Evolutionary conservation across 1,284 basidiomycete species (phyloP).

Genomic region (Puccinia coronata): DNA sequence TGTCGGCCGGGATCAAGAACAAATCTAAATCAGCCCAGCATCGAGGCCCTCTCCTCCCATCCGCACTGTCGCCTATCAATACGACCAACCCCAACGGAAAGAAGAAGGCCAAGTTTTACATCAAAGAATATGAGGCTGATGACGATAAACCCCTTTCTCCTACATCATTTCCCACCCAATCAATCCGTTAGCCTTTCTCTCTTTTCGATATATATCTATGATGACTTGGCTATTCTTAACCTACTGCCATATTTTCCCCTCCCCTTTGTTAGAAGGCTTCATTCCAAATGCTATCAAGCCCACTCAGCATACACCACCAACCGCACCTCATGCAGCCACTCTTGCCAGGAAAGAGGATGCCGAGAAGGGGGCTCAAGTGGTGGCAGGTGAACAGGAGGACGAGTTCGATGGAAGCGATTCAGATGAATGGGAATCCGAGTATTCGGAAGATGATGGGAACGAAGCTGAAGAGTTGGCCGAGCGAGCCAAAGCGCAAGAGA

Average conservation of each 20-base stretch:
- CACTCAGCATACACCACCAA: neutral
- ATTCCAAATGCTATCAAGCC: neutral
- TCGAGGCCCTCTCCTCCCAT: neutral
- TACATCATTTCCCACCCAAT: neutral
- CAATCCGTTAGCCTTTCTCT: neutral
- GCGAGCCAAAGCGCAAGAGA: neutral
- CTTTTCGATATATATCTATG: neutral
- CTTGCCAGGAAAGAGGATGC: neutral
- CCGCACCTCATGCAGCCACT: neutral
- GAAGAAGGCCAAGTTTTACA: constrained; percentile 37
- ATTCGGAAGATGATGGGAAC: constrained; percentile 35
- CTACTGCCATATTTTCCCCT: neutral
- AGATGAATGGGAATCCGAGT: constrained; percentile 43
- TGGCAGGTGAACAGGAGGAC: constrained; percentile 29
- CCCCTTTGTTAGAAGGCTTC: constrained; percentile 1
- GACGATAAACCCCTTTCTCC: constrained; percentile 25
- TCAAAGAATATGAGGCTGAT: constrained; percentile 29
- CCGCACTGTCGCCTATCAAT: neutral
- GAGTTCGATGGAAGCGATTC: constrained; percentile 8
- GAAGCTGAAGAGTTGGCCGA: neutral
- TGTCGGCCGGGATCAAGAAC: constrained; percentile 20
- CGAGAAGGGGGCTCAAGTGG: neutral
- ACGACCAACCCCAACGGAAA: neutral
- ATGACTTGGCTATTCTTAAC: neutral
- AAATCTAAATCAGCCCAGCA: neutral